Conservation (phyloP, 1,139 yeast genomes). For the Geotrichum restrictum region DNA sequence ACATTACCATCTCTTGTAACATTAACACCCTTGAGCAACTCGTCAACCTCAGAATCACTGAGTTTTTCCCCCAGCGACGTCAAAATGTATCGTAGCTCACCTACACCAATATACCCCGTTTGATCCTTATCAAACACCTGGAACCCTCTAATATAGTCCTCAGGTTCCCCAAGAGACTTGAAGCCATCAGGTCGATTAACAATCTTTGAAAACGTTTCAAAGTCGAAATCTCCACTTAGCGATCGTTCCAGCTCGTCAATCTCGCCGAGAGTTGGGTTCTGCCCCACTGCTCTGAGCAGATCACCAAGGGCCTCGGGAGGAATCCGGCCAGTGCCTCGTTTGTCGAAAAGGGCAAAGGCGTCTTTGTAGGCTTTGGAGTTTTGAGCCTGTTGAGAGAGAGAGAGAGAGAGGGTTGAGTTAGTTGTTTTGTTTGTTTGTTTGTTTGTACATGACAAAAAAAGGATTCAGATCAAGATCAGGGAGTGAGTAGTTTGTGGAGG, state of each 20-base stretch:
- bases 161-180: conserved; percentile 87
- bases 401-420: neutral
- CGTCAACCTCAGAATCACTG: conserved; percentile 88
- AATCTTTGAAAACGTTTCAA: conserved; percentile 71
- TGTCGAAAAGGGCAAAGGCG: conserved; percentile 95
- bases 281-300: conserved; percentile 92
- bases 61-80: conserved; percentile 93
- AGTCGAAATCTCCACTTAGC: conserved; percentile 50
- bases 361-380: conserved; percentile 75
- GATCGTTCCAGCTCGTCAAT: conserved; percentile 65
- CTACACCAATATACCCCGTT: conserved; percentile 94
- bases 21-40: conserved; percentile 88
- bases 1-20: conserved; percentile 92
- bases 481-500: too few relatives aligned
- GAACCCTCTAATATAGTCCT: conserved; percentile 94
- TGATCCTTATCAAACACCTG: conserved; percentile 96
- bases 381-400: conserved; percentile 12
- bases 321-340: conserved; percentile 91
- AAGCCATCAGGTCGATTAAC: conserved; percentile 87
- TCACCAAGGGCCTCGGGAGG: conserved; percentile 89
- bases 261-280: conserved; percentile 93
- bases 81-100: conserved; percentile 89
- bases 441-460: neutral
- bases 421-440: neutral
- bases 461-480: too few relatives aligned